Evolutionary conservation across 1,284 basidiomycete genomes (phyloP), one percentile per base, ranked within the genome.

Genomic region (Papiliotrema flavescens): DNA sequence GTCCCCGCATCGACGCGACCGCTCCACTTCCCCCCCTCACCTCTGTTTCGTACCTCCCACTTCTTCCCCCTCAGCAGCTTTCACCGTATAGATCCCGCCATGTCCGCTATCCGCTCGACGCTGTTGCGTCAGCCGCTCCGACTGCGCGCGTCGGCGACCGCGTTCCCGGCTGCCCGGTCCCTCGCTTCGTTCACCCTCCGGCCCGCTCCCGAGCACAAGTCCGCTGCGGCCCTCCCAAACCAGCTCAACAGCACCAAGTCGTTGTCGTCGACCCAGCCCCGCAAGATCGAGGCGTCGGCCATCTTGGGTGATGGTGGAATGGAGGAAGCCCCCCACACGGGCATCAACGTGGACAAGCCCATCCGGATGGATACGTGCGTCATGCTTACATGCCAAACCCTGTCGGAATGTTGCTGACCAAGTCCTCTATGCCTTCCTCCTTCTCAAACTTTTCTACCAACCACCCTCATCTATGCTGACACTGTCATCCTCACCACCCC

Each of bases 361-460:
- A 61, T 63, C 9, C 55, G 67, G 23, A 74, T 74, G 73, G 69
- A 74, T 45, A 65, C 64, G 73, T 74, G 65, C 68, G 73, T 73
- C 17, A 24, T 49, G 41, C 41, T 54, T 20, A 45, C 40, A 28
- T n/a, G 20, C 47, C n/a, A 14, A 22, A 37, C 11, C 23, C 32
- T 34, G 19, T 15, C 15, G 45, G 34, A 50, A 15, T 24, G 17
- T 40, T 9, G 47, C 40, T 56, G 47, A 47, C 47, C 36, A 37
- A 43, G 37, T 17, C 24, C 28, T 44, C 32, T 47, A 49, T 44
- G 47, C 48, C 22, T 44, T 39, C 34, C 35, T 11, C 14, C 15
- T 49, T 43, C n/a, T n/a, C 39, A 7, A 43, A 36, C 26, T 34
- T 40, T 53, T 35, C 24, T 41, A n/a, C n/a, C n/a, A n/a, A n/a